phyloP scores from a whole-genome alignment of 306 rosid species.

The Lupinus albus region DNA sequence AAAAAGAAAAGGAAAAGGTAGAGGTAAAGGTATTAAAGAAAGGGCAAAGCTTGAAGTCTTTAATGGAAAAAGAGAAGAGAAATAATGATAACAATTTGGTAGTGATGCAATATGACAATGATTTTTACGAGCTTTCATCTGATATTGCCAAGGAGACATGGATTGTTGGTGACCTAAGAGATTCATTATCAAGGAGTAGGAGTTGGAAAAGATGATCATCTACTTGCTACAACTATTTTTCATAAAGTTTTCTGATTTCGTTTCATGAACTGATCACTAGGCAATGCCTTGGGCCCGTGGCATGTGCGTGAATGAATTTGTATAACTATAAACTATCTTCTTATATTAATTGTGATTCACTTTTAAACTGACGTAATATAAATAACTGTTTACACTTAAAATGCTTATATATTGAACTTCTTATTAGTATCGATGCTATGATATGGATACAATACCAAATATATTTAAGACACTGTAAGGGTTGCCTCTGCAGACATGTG shows the following conservation, averaged over 20 bases:
- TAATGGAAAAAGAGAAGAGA: constrained; percentile 73
- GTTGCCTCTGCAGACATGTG: too few species aligned
- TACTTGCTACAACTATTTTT: not conserved
- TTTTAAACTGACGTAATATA: too few species aligned
- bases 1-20: constrained; percentile 19
- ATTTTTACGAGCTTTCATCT: constrained; percentile 62
- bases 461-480: too few species aligned
- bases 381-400: too few species aligned
- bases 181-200: constrained; percentile 65
- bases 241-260: constrained; percentile 49
- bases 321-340: too few species aligned
- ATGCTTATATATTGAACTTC: too few species aligned
- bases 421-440: not conserved
- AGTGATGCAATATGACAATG: constrained; percentile 64
- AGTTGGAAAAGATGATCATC: constrained; percentile 76
- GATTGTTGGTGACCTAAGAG: constrained; percentile 72
- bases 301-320: constrained; percentile 34
- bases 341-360: too few species aligned
- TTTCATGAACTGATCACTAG: constrained; percentile 18
- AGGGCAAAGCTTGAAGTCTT: constrained; percentile 65
- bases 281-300: not conserved
- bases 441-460: not conserved
- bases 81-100: constrained; percentile 48
- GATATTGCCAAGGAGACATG: constrained; percentile 87
- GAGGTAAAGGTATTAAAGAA: constrained; percentile 32